Percentiles rank a stretch among this genome's conserved stretches.
These are phyloP conservation scores for Tylopilus balloui DNA, from an alignment of 768 basidiomycete genomes.

Conservation along the genomic window DNA sequence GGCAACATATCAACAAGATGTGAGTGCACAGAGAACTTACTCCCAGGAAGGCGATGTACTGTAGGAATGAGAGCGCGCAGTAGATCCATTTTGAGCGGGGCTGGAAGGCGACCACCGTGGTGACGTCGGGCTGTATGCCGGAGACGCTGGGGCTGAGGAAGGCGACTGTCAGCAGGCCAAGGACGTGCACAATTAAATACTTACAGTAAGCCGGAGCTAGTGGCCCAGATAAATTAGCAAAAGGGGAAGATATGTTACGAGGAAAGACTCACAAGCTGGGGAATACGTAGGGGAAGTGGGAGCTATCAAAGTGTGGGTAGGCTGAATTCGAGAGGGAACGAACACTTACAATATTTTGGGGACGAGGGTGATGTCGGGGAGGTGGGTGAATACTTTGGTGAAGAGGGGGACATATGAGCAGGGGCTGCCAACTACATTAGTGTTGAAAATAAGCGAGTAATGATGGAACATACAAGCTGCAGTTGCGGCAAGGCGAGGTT, in stretches of 20 bases:
- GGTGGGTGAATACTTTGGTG: conserved; percentile 90
- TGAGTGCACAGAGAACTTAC: conserved; percentile 20
- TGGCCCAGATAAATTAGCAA: conserved; percentile 6
- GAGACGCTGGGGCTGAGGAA: conserved; percentile 69
- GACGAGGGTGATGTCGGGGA: conserved; percentile 90
- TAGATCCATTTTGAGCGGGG: conserved; percentile 54
- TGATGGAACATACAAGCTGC: conserved; percentile 56
- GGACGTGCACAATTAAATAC: conserved; percentile 19
- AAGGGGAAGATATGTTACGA: neutral
- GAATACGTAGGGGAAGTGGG: conserved; percentile 87
- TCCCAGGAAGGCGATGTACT: conserved; percentile 52
- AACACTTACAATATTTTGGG: conserved; percentile 80
- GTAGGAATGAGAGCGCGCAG: conserved; percentile 40
- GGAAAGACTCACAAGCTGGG: conserved; percentile 65
- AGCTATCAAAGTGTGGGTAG: conserved; percentile 41
- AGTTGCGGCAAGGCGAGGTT: neutral
- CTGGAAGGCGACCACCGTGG: conserved; percentile 82
- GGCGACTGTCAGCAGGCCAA: conserved; percentile 14
- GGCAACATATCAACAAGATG: conserved; percentile 9
- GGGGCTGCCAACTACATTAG: conserved; percentile 47
- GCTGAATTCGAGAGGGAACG: neutral
- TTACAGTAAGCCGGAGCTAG: conserved; percentile 79
- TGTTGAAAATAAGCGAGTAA: neutral
- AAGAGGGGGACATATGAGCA: conserved; percentile 80
- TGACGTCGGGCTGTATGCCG: conserved; percentile 82